Base-by-base conservation (phyloP, 495 filamentous ascomycete species). In the Neurospora sp. region DNA sequence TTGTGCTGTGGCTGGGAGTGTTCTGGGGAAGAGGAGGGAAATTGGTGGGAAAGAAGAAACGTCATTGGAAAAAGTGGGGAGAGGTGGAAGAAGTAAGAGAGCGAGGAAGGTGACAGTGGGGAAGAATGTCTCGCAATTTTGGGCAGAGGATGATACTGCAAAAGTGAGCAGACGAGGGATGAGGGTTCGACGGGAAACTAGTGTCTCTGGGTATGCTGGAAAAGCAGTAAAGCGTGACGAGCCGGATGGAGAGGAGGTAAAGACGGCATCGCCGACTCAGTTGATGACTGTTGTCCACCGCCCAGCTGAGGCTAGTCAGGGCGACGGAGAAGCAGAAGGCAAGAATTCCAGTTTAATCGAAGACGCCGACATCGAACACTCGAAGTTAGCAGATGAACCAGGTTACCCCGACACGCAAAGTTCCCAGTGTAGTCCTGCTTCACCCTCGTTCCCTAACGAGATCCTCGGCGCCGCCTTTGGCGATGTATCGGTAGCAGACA, bases 91-190 rank as follows among this genome's bases (percentile, higher is more conserved):
- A 41, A 71, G 53, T 4, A 65, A 65, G 53, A 37, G 53, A 14
- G 27, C 4, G 27, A 41, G 40, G 27, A 35, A 27, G 2, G 35
- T n/a, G 27, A 20, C 12, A 7, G 6, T 22, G 10, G 40, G n/a
- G 2, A 74, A 31, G n/a, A 39, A 41, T 35, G 61, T 74, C 6
- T 79, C 77, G 5, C 76, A 31, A 5, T 75, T 75, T 41, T 79
- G 73, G 71, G 73, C 20, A 16, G 69, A 75, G 1, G 71, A 44
- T 14, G 69, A 61, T 14, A 35, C 27, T 3, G 6, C 53, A 3
- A 35, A 8, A 8, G 35, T 3, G 14, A 65, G 10, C 27, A 65
- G 53, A 31, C 53, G 6, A 35, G 14, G 53, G 47, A 59, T 10
- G 10, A 59, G 20, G 10, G 47, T 5, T 2, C 47, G 22, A 12